Evolutionary conservation across 2,329 filamentous ascomycete genomes (phyloP).

Genomic region (Nemania bipapillata): DNA sequence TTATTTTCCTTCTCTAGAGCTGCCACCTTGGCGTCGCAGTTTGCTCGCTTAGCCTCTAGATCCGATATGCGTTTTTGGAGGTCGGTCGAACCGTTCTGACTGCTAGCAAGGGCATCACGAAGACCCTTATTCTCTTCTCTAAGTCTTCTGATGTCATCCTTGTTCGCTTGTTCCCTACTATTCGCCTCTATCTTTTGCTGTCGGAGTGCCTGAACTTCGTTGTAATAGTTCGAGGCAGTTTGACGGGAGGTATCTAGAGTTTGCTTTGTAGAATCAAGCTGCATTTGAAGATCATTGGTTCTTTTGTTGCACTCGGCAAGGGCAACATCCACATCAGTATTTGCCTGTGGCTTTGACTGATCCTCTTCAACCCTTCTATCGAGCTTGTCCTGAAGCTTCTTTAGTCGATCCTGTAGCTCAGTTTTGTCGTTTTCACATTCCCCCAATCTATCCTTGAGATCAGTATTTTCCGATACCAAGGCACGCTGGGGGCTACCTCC

Average conservation of each 20-base stretch:
- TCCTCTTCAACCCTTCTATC: too few relatives aligned
- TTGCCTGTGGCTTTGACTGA: not conserved
- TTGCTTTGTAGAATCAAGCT: too few relatives aligned
- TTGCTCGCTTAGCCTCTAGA: not conserved
- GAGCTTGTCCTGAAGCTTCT: not conserved
- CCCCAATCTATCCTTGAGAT: not conserved
- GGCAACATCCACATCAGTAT: too few relatives aligned
- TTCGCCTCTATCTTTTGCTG: not conserved
- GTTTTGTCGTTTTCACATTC: not conserved
- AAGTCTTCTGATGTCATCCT: conserved; percentile 9
- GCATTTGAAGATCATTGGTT: not conserved
- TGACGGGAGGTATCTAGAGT: not conserved
- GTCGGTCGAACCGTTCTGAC: not conserved
- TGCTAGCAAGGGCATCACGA: not conserved
- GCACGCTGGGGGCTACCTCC: not conserved
- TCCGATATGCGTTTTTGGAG: conserved; percentile 1
- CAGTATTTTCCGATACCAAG: not conserved
- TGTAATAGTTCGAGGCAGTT: conserved; percentile 12
- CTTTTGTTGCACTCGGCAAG: not conserved
- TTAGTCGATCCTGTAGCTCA: conserved; percentile 2
- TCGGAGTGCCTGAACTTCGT: not conserved
- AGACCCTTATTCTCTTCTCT: not conserved
- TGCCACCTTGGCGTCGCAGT: not conserved
- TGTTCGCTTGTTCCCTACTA: not conserved
- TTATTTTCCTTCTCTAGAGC: conserved; percentile 9